Evolutionary conservation across 257 asterid species (phyloP).

Genomic region (Anisodus tanguticus): DNA sequence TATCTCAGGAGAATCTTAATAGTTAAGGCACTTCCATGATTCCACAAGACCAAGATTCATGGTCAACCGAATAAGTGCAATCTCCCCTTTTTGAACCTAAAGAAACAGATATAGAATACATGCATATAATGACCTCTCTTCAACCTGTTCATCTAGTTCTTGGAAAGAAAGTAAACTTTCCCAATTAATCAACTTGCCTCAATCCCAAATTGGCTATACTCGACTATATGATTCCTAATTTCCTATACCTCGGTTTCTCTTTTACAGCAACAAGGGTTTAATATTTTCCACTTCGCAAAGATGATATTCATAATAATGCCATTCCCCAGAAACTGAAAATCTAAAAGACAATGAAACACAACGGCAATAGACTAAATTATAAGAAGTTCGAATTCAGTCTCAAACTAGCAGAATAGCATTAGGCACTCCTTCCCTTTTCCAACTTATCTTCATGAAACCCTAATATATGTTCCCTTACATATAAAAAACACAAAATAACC

Average conservation of each 20-base stretch:
- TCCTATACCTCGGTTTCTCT: background rate
- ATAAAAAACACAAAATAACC: conserved; percentile 9
- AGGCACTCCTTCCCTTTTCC: background rate
- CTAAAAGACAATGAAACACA: background rate
- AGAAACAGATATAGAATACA: background rate
- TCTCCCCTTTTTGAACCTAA: background rate
- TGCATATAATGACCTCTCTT: background rate
- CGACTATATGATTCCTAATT: background rate
- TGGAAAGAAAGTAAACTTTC: background rate
- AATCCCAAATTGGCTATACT: background rate
- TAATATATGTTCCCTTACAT: background rate
- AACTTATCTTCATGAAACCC: conserved; percentile 26
- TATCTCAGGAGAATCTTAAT: conserved; percentile 8
- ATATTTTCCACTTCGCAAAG: conserved; percentile 15
- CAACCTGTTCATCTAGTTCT: background rate
- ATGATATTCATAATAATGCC: conserved; percentile 15
- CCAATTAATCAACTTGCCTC: conserved; percentile 13
- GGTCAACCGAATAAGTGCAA: conserved; percentile 12
- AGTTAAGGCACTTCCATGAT: background rate
- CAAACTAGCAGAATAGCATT: background rate
- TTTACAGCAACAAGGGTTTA: conserved; percentile 7
- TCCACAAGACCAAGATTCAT: conserved; percentile 8
- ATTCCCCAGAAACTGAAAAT: background rate
- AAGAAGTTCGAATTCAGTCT: background rate
- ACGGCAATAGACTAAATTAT: background rate